Evolutionary conservation across 331 rosid species (phyloP).

Genomic region (Malus hybrid): DNA sequence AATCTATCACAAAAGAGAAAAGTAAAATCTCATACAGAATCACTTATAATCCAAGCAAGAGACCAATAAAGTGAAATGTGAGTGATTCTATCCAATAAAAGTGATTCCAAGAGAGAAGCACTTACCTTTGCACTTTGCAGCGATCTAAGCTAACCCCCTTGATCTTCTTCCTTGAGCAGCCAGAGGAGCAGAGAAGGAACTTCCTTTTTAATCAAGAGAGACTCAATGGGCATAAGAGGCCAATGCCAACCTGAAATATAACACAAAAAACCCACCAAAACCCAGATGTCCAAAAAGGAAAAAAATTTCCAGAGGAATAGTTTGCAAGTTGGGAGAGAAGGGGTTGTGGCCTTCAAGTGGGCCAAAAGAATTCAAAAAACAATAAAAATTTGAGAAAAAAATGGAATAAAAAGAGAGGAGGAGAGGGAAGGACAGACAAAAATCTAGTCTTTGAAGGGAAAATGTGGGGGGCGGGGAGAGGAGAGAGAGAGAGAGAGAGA

Average conservation of each 20-base stretch:
- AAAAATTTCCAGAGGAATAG: slow-evolving; percentile 23
- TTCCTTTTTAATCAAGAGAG: slow-evolving; percentile 34
- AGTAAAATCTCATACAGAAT: slow-evolving; percentile 41
- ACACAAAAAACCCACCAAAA: slow-evolving; percentile 41
- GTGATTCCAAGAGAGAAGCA: slow-evolving; percentile 42
- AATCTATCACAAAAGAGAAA: slow-evolving; percentile 23
- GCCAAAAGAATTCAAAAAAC: slow-evolving; percentile 29
- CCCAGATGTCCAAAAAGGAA: slow-evolving; percentile 37
- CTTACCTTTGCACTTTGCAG: slow-evolving; percentile 58
- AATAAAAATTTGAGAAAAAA: not conserved
- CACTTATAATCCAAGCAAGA: slow-evolving; percentile 84
- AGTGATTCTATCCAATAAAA: slow-evolving; percentile 12
- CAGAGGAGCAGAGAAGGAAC: slow-evolving; percentile 48
- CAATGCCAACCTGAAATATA: slow-evolving; percentile 34
- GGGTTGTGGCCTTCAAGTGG: slow-evolving; percentile 37
- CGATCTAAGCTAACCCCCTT: slow-evolving; percentile 51
- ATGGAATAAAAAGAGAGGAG: not conserved
- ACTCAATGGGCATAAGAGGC: slow-evolving; percentile 52
- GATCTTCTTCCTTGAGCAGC: slow-evolving; percentile 59
- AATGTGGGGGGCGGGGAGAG: slow-evolving; percentile 11
- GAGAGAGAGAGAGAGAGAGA: not conserved
- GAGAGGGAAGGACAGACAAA: slow-evolving; percentile 50
- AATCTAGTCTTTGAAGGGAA: slow-evolving; percentile 38
- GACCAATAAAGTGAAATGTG: slow-evolving; percentile 42
- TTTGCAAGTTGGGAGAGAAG: slow-evolving; percentile 19